A percentile compares a stretch with the other conserved stretches of the same genome.
Evolutionary conservation across 768 basidiomycete genomes (phyloP).

Genomic region (Cystobasidium tubakii): DNA sequence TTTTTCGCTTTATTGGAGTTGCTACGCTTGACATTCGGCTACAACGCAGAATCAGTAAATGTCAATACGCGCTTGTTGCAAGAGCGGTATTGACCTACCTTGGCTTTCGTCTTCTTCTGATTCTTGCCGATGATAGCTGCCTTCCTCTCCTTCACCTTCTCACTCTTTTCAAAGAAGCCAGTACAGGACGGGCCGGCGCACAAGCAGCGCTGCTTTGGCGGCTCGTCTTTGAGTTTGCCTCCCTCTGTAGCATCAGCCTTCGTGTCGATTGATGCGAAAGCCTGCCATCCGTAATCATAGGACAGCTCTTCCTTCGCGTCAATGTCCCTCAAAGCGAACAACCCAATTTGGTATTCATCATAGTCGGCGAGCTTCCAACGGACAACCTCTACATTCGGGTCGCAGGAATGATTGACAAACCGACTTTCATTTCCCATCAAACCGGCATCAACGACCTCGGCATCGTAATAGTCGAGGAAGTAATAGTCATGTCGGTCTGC

Average conservation of each 20-base stretch:
- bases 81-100: background rate
- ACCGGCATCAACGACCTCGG: conserved; percentile 52
- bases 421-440: conserved; percentile 50
- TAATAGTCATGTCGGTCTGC: conserved; percentile 49
- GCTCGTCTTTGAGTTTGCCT: conserved; percentile 38
- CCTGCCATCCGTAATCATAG: conserved; percentile 40
- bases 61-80: too few relatives aligned
- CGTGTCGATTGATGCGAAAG: conserved; percentile 43
- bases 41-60: too few relatives aligned
- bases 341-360: conserved; percentile 51
- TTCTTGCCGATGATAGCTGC: conserved; percentile 23
- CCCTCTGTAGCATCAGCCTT: conserved; percentile 37
- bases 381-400: conserved; percentile 50
- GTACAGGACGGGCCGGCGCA: conserved; percentile 49
- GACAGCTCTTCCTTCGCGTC: conserved; percentile 48
- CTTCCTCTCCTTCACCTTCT: conserved; percentile 45
- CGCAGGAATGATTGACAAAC: conserved; percentile 52
- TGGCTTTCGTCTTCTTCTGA: background rate
- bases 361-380: conserved; percentile 48
- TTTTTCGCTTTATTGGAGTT: background rate
- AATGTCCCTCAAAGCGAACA: conserved; percentile 51
- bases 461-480: conserved; percentile 50
- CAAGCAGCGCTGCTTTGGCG: conserved; percentile 47
- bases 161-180: conserved; percentile 48
- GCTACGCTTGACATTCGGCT: background rate